These are phyloP conservation scores for Cubamyces sp. DNA, from an alignment of 768 basidiomycete genomes.

Conservation along the genomic window DNA sequence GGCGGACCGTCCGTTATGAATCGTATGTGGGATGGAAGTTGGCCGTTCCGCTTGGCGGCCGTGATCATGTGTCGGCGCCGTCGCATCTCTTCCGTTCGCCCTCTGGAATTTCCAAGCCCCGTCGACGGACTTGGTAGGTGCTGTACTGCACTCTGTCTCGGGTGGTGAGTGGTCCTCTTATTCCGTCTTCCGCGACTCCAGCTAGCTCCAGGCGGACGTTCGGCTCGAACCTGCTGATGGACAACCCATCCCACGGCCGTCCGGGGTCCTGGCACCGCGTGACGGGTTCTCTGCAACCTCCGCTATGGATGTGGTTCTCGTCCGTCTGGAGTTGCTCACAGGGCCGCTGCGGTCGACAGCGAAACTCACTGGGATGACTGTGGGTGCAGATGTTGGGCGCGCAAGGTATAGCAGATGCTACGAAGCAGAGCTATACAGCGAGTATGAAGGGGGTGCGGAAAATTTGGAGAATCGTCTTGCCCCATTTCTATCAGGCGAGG, in stretches of 20 bases:
- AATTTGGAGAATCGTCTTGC: no score
- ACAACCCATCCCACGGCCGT: not conserved
- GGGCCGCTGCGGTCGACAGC: no score
- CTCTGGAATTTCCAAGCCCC: not conserved
- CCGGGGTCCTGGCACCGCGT: constrained; percentile 10
- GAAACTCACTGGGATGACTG: no score
- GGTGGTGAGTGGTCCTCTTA: constrained; percentile 7
- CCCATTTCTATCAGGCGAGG: no score
- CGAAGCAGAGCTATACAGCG: no score
- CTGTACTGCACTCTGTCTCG: constrained; percentile 7
- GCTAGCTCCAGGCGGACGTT: constrained; percentile 5
- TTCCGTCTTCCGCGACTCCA: constrained; percentile 13
- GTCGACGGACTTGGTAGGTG: constrained; percentile 8
- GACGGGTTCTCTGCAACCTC: not conserved
- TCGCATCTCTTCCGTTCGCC: constrained; percentile 10
- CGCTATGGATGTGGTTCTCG: no score
- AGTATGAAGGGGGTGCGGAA: no score
- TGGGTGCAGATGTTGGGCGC: no score
- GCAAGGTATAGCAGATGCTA: no score
- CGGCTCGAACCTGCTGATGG: constrained; percentile 15
- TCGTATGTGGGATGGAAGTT: constrained; percentile 16
- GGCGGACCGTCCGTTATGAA: constrained; percentile 5
- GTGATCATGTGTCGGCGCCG: constrained; percentile 19
- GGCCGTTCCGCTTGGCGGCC: constrained; percentile 13
- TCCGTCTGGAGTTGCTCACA: no score